Evolutionary conservation across 2,329 filamentous ascomycete genomes (phyloP), one percentile per base, ranked within the genome.

Genomic region (Neodidymelliopsis sp.): DNA sequence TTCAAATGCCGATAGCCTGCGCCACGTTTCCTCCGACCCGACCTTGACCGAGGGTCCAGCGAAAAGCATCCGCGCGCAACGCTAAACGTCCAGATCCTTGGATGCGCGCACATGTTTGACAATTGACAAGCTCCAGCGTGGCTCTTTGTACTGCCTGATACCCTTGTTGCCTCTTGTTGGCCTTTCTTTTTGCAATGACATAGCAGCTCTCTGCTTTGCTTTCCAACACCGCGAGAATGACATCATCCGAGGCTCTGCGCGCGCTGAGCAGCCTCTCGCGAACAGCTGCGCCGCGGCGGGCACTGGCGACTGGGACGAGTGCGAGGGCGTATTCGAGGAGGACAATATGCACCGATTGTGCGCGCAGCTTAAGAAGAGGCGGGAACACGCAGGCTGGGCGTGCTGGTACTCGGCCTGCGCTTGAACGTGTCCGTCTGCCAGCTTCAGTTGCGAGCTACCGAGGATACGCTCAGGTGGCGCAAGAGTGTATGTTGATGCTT

Each of bases 191-290:
- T 27, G 44, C 38, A 12, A 62, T 65, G 57, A 35, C 33, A 38
- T 57, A 54, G 45, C 27, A 16, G 27, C 3, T 11, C 41, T 15
- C 12, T 20, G 18, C 6, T 23, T 30, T 18, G 8, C 28, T 24
- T 24, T 25, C 30, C 35, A 34, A 41, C n/a, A 18, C 24, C 20
- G 40, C 47, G 39, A 40, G 56, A 30, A 72, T 72, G 69, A 70
- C 67, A 67, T 70, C 69, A 71, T 60, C 57, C 54, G 66, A 64
- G 41, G 63, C 59, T 28, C 55, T 71, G 48, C 54, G 54, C 51
- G 64, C 57, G 46, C 52, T 70, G 31, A 59, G 59, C 34, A 54
- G 57, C 33, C 61, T 69, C 49, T 62, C 60, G 60, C 64, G 65
- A 51, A 53, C 47, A 19, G 59, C 51, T 57, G 48, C 54, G 33